phyloP scores from a whole-genome alignment of 768 basidiomycete species.

The Lenzites betulinus region DNA sequence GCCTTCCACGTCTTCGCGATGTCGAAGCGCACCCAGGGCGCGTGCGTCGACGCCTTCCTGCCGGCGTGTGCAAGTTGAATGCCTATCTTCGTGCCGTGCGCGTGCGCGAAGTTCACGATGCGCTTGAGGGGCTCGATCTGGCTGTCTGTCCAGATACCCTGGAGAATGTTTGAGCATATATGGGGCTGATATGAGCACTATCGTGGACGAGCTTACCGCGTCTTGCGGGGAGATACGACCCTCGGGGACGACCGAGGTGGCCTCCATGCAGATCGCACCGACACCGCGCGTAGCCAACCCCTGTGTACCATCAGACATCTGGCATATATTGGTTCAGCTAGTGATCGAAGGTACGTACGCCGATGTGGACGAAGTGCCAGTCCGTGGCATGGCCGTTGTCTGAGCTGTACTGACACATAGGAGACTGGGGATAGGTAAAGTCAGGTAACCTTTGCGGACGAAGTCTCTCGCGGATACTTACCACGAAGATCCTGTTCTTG shows the following conservation, averaged over 20 bases:
- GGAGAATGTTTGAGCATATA: neutral
- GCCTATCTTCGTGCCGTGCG: constrained; percentile 70
- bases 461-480: constrained; percentile 22
- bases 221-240: constrained; percentile 80
- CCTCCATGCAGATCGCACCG: constrained; percentile 73
- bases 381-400: constrained; percentile 77
- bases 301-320: constrained; percentile 30
- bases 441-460: neutral
- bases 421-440: constrained; percentile 44
- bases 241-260: constrained; percentile 72
- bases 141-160: constrained; percentile 75
- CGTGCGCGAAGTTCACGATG: constrained; percentile 73
- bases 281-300: constrained; percentile 71
- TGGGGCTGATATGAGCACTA: neutral
- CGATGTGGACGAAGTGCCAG: constrained; percentile 82
- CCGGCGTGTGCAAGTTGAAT: constrained; percentile 81
- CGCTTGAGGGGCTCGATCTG: constrained; percentile 72
- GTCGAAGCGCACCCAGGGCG: constrained; percentile 62
- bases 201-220: constrained; percentile 41
- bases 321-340: neutral
- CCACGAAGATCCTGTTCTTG: constrained; percentile 76
- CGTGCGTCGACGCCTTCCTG: constrained; percentile 69
- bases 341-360: constrained; percentile 40
- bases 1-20: constrained; percentile 35
- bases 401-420: constrained; percentile 84